Base-by-base conservation (phyloP, 2,329 filamentous ascomycete species). In the Simplicillium sp. region DNA sequence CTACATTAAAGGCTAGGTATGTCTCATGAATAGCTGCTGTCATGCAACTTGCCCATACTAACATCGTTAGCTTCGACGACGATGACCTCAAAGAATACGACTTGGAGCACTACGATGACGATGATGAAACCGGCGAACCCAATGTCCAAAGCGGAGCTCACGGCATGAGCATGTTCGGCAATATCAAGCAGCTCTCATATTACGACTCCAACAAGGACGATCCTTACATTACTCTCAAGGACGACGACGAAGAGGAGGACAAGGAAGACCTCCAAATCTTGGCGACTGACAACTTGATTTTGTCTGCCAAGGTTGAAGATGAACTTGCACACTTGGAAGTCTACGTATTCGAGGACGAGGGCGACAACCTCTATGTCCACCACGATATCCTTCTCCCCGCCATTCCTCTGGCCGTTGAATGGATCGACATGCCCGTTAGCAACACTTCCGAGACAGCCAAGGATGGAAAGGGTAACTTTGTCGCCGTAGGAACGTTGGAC, bases 351-450 rank as follows among this genome's bases (percentile, higher is more conserved):
- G 92, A 98, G 62, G 92, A 97, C 53, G 80, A 80, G 46, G 85
- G 82, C 35, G 92, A 97, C 65, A 98, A 98, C 60, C 81, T 98
- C 46, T 98, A 98, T 61, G 90, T 98, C 17, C 92, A 98, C 67
- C 92, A 98, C 74, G 92, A 98, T 63, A 94, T 98, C 54, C 97
- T 98, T 90, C 76, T 98, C 42, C 92, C 92, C 28, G 90, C 90
- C 17, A 95, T 98, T 56, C 92, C 92, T 11, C 78, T 98, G 7
- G 92, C 87, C 55, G 76, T 97, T 33, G 92, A 98, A 67, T 98
- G 92, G 92, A 67, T 98, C 35, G 87, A 96, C 59, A 73, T 95
- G 42, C 83, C 87, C n/a, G 87, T 95, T 29, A 40, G 34, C 25
- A 82, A 84, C 49, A 87, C 87, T 59, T 64, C 71, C 11, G 67